These are phyloP conservation scores for Cutaneotrichosporon sp. DNA, from an alignment of 1,284 basidiomycete species.

Conservation along the genomic window DNA sequence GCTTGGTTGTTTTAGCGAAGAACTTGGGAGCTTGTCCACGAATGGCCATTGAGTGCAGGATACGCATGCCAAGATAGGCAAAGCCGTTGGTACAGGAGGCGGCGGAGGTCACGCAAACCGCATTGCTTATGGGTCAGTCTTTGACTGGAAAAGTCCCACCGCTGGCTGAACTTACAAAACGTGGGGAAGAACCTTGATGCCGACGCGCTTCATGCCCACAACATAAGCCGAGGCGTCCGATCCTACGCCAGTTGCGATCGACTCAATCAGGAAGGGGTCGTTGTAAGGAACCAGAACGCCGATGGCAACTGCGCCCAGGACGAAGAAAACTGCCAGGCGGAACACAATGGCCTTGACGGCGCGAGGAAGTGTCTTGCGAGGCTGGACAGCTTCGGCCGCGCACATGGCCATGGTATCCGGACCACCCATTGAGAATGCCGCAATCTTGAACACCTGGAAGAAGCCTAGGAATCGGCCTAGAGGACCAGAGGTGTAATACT, in stretches of 20 bases:
- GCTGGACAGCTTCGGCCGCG: constrained; percentile 31
- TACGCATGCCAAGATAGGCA: constrained; percentile 46
- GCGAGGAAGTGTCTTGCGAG: constrained; percentile 65
- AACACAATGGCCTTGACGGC: constrained; percentile 70
- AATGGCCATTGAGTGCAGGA: constrained; percentile 49
- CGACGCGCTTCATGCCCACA: constrained; percentile 20
- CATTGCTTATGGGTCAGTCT: constrained; percentile 59
- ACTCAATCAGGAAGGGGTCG: background rate
- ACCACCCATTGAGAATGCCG: constrained; percentile 33
- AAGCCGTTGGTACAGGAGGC: constrained; percentile 54
- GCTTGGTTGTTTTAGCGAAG: constrained; percentile 52
- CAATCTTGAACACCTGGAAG: constrained; percentile 25
- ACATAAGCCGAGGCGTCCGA: constrained; percentile 23
- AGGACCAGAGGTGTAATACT: constrained; percentile 11
- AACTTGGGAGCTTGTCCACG: constrained; percentile 27
- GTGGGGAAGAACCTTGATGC: constrained; percentile 21
- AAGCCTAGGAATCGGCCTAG: constrained; percentile 29
- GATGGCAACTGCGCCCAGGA: constrained; percentile 1
- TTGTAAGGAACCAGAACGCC: constrained; percentile 7
- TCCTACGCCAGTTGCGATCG: constrained; percentile 12
- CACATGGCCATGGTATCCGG: constrained; percentile 32
- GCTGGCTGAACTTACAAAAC: constrained; percentile 25
- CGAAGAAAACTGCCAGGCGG: constrained; percentile 59
- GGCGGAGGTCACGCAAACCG: constrained; percentile 58
- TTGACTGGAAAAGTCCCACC: constrained; percentile 34